These are phyloP conservation scores for Botrytis hyacinthi DNA, from an alignment of 2,329 filamentous ascomycete genomes.

Conservation along the genomic window DNA sequence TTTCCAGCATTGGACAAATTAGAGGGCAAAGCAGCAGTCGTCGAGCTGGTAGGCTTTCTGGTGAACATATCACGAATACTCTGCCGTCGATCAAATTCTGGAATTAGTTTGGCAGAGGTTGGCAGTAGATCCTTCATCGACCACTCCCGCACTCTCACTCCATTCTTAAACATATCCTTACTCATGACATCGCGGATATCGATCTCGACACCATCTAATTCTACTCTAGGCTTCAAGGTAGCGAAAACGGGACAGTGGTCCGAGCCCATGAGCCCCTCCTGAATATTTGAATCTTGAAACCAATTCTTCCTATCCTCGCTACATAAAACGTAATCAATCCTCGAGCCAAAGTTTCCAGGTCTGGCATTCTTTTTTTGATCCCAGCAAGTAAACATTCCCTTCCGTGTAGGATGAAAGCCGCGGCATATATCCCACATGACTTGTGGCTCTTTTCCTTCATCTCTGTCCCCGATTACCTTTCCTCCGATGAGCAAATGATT, in stretches of 20 bases:
- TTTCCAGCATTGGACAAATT: not conserved
- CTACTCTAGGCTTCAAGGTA: conserved; percentile 63
- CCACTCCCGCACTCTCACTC: conserved; percentile 65
- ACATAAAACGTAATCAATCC: conserved; percentile 92
- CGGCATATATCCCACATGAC: conserved; percentile 83
- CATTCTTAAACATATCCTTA: conserved; percentile 69
- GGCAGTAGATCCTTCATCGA: conserved; percentile 64
- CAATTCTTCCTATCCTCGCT: conserved; percentile 75
- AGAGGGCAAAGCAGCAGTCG: not conserved
- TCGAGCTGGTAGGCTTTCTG: conserved; percentile 44
- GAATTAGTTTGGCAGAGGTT: conserved; percentile 77
- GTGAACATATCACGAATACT: conserved; percentile 94
- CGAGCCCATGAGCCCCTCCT: conserved; percentile 89
- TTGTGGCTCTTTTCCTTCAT: conserved; percentile 66
- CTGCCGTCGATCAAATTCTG: conserved; percentile 80
- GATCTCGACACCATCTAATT: conserved; percentile 47
- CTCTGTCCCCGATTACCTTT: conserved; percentile 62
- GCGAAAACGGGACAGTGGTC: conserved; percentile 96
- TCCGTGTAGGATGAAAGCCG: conserved; percentile 72
- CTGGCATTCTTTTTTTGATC: conserved; percentile 92
- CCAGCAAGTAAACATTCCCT: conserved; percentile 97
- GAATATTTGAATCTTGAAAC: conserved; percentile 80
- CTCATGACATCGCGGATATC: conserved; percentile 75
- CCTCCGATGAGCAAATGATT: conserved; percentile 82
- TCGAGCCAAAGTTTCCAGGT: conserved; percentile 88